Base-by-base conservation (phyloP, 2,329 filamentous ascomycete genomes). In the Alternaria ethzedia region DNA sequence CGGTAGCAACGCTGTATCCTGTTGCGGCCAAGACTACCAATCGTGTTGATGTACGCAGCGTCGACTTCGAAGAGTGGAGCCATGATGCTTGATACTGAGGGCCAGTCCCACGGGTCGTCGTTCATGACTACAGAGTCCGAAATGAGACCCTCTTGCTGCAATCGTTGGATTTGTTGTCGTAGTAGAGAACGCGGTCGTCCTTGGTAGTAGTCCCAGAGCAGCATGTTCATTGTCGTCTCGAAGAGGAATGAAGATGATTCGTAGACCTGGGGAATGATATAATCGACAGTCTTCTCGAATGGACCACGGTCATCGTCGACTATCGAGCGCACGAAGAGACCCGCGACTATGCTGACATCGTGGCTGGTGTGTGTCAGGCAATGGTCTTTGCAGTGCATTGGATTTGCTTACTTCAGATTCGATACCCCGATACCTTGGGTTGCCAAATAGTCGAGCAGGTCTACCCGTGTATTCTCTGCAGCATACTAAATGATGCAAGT, bases 371-470 rank as follows among this genome's bases (percentile, higher is more conserved):
- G 8, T 17, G 49, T 49, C n/a, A 57, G 44, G 7, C 17, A 36
- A 17, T 8, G 6, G 15, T 11, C 13, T 15, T 12, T 13, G 21
- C 11, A 30, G 28, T 11, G 44, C 11, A 8, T 1, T 17, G 43
- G 23, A 4, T 1, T 5, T 36, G 28, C 63, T 59, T 49, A 68
- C 67, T 65, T 63, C 5, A 63, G 51, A 12, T 30, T 54, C 20
- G 57, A 61, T 23, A 57, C 21, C 1, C 66, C 65, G 6, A 68
- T 49, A 12, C 68, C 66, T 54, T 70, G 66, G 28, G 17, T 61
- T 21, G 66, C 61, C 21, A 70, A 43, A 47, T 66, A 68, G 43
- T 63, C 28, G 4, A 70, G 28, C 9, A 70, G 26, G 12, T 68
- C 68, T n/a, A 49, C 6, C 1, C 67, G 62, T 6, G 12, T n/a